phyloP scores from a whole-genome alignment of 2,329 filamentous ascomycete species.

The Scleromitrula shiraiana region DNA sequence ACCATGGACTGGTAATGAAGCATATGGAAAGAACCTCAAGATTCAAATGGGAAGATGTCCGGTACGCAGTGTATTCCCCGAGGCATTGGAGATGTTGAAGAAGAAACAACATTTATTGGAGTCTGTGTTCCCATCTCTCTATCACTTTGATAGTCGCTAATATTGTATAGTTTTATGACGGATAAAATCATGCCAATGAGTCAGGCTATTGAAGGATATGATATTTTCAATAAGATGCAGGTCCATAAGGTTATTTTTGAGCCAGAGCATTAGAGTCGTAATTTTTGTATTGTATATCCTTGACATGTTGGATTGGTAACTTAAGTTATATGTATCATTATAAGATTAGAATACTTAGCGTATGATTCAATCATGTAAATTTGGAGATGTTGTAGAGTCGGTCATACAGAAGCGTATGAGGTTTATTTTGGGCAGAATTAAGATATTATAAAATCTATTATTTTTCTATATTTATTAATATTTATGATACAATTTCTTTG shows the following conservation, averaged over 20 bases:
- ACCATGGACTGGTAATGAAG: constrained; percentile 54
- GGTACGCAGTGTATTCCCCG: constrained; percentile 61
- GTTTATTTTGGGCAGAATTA: too few relatives aligned
- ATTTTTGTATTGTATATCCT: too few relatives aligned
- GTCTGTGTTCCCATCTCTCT: constrained; percentile 38
- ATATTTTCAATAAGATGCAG: constrained; percentile 64
- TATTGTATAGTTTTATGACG: constrained; percentile 59
- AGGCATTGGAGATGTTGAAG: constrained; percentile 56
- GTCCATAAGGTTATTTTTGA: constrained; percentile 68
- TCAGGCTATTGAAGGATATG: constrained; percentile 59
- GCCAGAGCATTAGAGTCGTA: constrained; percentile 18
- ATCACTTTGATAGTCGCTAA: constrained; percentile 14
- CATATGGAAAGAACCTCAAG: constrained; percentile 62
- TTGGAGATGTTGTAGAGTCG: too few relatives aligned
- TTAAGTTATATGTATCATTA: too few relatives aligned
- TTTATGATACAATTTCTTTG: too few relatives aligned
- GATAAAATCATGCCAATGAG: constrained; percentile 65
- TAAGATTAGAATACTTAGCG: too few relatives aligned
- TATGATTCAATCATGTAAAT: too few relatives aligned
- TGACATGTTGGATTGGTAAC: too few relatives aligned
- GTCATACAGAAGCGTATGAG: too few relatives aligned
- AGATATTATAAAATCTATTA: too few relatives aligned
- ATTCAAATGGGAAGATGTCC: constrained; percentile 70
- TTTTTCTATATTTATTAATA: too few relatives aligned
- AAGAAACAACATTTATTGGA: constrained; percentile 58